These are phyloP conservation scores for Ophiognomonia clavigignenti-juglandacearum DNA, from an alignment of 2,329 filamentous ascomycete species.

Conservation along the genomic window DNA sequence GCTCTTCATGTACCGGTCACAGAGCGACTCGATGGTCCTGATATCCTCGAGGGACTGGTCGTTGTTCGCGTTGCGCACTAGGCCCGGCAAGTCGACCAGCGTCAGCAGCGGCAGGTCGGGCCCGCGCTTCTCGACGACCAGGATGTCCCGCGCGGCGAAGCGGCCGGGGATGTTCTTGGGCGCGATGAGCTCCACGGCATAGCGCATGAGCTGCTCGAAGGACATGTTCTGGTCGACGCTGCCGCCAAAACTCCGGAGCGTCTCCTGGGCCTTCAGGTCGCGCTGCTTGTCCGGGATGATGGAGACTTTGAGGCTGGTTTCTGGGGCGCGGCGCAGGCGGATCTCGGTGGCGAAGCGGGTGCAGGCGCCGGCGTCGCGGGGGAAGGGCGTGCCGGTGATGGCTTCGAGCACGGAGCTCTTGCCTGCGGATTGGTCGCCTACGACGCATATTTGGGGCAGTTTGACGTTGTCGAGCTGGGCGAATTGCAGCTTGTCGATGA, in stretches of 20 bases:
- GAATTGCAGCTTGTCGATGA: conserved; percentile 38
- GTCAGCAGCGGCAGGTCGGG: conserved; percentile 56
- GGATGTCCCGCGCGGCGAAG: conserved; percentile 47
- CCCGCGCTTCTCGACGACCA: conserved; percentile 55
- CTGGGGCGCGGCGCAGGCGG: conserved; percentile 43
- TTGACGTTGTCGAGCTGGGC: conserved; percentile 33
- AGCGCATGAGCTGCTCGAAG: conserved; percentile 46
- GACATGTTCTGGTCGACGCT: conserved; percentile 38
- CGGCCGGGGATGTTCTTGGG: conserved; percentile 44
- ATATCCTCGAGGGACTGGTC: conserved; percentile 50
- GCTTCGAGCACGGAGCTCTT: conserved; percentile 61
- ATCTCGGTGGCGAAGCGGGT: conserved; percentile 60
- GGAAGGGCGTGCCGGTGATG: conserved; percentile 58
- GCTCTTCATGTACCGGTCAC: conserved; percentile 51
- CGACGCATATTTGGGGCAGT: conserved; percentile 59
- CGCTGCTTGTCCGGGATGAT: conserved; percentile 51
- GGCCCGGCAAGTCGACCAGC: conserved; percentile 56
- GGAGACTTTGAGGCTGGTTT: conserved; percentile 41
- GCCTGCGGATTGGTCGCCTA: conserved; percentile 59
- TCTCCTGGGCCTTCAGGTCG: conserved; percentile 40
- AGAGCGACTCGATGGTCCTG: conserved; percentile 45
- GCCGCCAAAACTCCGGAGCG: conserved; percentile 43
- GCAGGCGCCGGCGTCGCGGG: conserved; percentile 54
- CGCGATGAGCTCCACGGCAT: conserved; percentile 46
- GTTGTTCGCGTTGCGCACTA: conserved; percentile 49